These are phyloP conservation scores for Neltuma alba DNA, from an alignment of 306 rosid species.

Conservation along the genomic window DNA sequence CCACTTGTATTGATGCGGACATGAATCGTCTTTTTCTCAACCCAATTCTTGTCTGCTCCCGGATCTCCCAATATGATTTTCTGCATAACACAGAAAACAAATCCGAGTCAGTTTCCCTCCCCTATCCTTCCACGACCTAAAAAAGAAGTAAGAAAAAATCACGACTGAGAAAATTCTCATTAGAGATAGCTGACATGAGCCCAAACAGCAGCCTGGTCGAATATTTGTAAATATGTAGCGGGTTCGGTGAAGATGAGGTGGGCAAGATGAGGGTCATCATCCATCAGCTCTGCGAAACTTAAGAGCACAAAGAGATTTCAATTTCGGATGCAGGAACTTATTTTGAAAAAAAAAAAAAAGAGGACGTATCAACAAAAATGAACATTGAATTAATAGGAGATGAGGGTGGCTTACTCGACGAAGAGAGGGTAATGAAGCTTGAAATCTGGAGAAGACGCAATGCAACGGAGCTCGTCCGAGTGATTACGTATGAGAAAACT, in stretches of 20 bases:
- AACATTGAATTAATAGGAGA: neutral
- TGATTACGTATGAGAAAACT: slow-evolving; percentile 56
- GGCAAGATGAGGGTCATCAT: slow-evolving; percentile 64
- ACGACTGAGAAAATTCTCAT: neutral
- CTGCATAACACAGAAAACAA: slow-evolving; percentile 47
- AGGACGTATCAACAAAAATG: neutral
- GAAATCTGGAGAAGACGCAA: slow-evolving; percentile 62
- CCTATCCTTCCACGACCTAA: neutral
- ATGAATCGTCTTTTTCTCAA: slow-evolving; percentile 67
- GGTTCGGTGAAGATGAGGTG: slow-evolving; percentile 69
- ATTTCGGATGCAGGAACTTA: neutral
- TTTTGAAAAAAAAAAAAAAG: neutral
- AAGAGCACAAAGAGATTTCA: neutral
- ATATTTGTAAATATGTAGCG: slow-evolving; percentile 52
- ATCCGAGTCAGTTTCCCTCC: slow-evolving; percentile 27
- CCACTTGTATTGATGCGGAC: slow-evolving; percentile 73
- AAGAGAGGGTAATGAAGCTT: slow-evolving; percentile 75
- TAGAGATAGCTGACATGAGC: slow-evolving; percentile 58
- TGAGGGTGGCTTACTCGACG: slow-evolving; percentile 48
- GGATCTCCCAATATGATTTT: slow-evolving; percentile 57
- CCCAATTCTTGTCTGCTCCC: slow-evolving; percentile 38
- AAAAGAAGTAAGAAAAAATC: neutral
- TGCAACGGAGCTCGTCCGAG: slow-evolving; percentile 62
- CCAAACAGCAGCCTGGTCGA: slow-evolving; percentile 83
- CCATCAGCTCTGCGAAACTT: slow-evolving; percentile 80